Evolutionary conservation across 768 basidiomycete genomes (phyloP).

Genomic region (Trametes meyenii): DNA sequence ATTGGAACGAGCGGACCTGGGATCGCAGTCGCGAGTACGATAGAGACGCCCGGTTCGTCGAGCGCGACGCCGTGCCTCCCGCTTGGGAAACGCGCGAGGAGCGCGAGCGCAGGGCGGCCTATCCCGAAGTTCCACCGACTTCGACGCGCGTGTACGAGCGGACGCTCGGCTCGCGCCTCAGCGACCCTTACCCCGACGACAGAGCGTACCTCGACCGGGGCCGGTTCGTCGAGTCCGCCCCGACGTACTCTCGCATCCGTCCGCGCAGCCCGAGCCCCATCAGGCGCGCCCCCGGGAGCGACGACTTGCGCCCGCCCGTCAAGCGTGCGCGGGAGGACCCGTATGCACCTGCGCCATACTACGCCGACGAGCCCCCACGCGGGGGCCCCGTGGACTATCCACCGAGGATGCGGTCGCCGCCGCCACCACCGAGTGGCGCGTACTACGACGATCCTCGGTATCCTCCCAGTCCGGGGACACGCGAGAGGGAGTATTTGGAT

Average conservation of each 20-base stretch:
- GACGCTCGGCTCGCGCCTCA: conserved; percentile 30
- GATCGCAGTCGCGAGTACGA: conserved; percentile 29
- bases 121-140: conserved; percentile 7
- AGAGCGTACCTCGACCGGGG: conserved; percentile 23
- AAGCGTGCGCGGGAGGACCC: conserved; percentile 34
- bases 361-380: conserved; percentile 12
- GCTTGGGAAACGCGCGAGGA: conserved; percentile 36
- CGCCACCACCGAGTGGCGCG: conserved; percentile 12
- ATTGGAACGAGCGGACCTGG: conserved; percentile 30
- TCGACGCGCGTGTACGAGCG: conserved; percentile 30
- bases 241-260: conserved; percentile 29
- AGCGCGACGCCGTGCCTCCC: conserved; percentile 24
- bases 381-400: conserved; percentile 7
- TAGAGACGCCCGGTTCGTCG: conserved; percentile 21
- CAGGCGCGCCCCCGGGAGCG: conserved; percentile 17
- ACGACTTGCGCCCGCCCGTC: conserved; percentile 32
- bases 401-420: conserved; percentile 26
- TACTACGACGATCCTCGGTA: conserved; percentile 29
- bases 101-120: conserved; percentile 31
- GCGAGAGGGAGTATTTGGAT: conserved; percentile 26
- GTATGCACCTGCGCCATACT: conserved; percentile 20
- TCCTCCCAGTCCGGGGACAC: conserved; percentile 10
- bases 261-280: conserved; percentile 34
- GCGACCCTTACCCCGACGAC: conserved; percentile 29
- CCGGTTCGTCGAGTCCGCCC: conserved; percentile 24